Base-by-base conservation (phyloP, 2,329 filamentous ascomycete species). In the Didymella keratinophila region DNA sequence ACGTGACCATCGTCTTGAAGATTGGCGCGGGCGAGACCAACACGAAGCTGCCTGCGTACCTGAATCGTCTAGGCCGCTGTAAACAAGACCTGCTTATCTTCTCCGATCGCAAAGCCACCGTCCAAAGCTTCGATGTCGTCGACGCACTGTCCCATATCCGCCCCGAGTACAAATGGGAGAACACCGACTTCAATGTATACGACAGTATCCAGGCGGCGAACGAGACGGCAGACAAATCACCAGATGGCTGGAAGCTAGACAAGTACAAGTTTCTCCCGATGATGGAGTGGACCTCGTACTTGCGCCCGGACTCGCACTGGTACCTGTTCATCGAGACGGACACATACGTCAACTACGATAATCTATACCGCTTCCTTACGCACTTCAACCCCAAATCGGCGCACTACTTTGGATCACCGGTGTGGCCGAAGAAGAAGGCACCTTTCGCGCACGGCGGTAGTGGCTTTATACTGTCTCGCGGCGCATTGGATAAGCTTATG, bases 181-280 rank as follows among this genome's bases (percentile, higher is more conserved):
- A 83, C 52, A 71, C 78, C 14, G 83, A 85, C 63, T 85, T 85
- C 62, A 74, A 80, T 55, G 75, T 85, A 49, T 85, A 85, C 72
- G 75, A 78, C 30, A 66, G 70, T 41, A 73, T 81, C 37, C 83
- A 82, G 60, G 77, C 77, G 12, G 56, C 66, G 36, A 71, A 75
- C 32, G 68, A 54, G 55, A 76, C 56, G 60, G 66, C 60, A 63
- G 76, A 68, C 53, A 82, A 83, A 65, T 81, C 80, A 79, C 78
- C 57, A 45, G 80, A 83, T 0, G 83, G 81, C 36, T 85, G 83
- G 83, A 79, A 78, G 56, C 72, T 86, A 37, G 83, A 86, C 69
- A 85, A 85, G 65, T 86, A 83, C 82, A 86, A 86, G 71, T 84
- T 84, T 67, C 74, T 86, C 41, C 83, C 83, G 11, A 81, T 85